phyloP scores from a whole-genome alignment of 1,284 basidiomycete genomes.

The Ceratobasidium sp. region DNA sequence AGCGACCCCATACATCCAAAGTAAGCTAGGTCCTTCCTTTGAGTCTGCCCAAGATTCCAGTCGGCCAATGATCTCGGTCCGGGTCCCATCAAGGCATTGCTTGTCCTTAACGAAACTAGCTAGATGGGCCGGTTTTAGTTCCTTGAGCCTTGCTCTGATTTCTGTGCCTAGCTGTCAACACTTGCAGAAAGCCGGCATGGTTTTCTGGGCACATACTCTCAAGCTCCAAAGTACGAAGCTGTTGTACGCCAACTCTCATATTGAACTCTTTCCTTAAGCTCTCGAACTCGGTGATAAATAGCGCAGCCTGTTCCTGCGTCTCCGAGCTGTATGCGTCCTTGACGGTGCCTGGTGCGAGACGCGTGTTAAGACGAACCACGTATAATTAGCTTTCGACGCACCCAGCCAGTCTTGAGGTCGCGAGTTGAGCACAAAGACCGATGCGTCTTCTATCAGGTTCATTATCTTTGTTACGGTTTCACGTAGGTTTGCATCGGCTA shows the following conservation, averaged over 20 bases:
- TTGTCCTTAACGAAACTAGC: background rate
- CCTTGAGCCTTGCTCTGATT: background rate
- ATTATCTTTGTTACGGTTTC: background rate
- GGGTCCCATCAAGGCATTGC: background rate
- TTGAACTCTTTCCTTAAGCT: background rate
- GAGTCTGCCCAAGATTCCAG: background rate
- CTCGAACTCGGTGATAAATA: background rate
- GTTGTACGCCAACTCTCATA: background rate
- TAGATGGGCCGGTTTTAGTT: background rate
- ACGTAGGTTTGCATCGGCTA: background rate
- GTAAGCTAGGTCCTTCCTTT: background rate
- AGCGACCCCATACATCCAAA: conserved; percentile 45
- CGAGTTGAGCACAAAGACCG: background rate
- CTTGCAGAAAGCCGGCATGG: background rate
- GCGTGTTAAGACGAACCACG: background rate
- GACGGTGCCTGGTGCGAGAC: background rate
- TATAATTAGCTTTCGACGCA: background rate
- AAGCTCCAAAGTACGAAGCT: background rate
- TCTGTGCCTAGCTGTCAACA: background rate
- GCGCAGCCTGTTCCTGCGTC: background rate
- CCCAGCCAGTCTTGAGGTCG: background rate
- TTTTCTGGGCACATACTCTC: background rate
- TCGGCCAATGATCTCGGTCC: background rate
- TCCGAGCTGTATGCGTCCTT: background rate
- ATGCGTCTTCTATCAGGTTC: conserved; percentile 3